A percentile compares a stretch with the other conserved stretches of the same genome.
phyloP scores from a whole-genome alignment of 305 asterid genomes.

The Solanum hybrid region DNA sequence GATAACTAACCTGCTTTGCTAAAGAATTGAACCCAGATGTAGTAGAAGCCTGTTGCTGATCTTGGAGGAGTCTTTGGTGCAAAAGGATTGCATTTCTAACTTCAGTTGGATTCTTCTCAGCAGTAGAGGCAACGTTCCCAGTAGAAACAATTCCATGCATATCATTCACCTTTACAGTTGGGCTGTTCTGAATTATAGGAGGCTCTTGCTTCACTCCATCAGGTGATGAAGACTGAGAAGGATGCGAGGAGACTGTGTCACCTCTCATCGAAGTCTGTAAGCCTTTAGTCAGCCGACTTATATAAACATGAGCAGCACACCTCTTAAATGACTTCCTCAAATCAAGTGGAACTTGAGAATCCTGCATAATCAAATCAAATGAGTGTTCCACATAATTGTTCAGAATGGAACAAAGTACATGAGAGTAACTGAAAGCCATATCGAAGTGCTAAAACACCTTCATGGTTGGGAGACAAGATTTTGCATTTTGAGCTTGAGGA shows the following conservation, averaged over 20 bases:
- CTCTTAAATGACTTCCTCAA: slow-evolving; percentile 50
- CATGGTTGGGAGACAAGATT: slow-evolving; percentile 11
- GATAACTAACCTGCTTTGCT: slow-evolving; percentile 33
- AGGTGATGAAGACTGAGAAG: slow-evolving; percentile 18
- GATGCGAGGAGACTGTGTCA: slow-evolving; percentile 23
- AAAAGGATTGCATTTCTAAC: slow-evolving; percentile 35
- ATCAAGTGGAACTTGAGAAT: slow-evolving; percentile 15
- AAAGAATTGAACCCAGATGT: slow-evolving; percentile 21
- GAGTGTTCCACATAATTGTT: not conserved
- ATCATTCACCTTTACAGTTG: slow-evolving; percentile 9
- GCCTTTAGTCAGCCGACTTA: slow-evolving; percentile 47
- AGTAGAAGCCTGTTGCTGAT: slow-evolving; percentile 36
- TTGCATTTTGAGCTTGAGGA: slow-evolving; percentile 20
- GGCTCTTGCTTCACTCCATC: slow-evolving; percentile 24
- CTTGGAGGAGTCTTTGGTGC: slow-evolving; percentile 46
- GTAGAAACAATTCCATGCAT: slow-evolving; percentile 13
- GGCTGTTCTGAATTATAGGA: slow-evolving; percentile 8
- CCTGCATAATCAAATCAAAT: slow-evolving; percentile 15
- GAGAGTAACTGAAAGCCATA: not conserved
- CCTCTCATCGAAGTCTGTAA: slow-evolving; percentile 31
- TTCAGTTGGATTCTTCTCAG: slow-evolving; percentile 29
- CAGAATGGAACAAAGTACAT: not conserved
- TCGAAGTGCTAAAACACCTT: slow-evolving; percentile 26
- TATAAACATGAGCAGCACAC: slow-evolving; percentile 49
- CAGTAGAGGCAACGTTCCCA: slow-evolving; percentile 7